Evolutionary conservation across 345 rosid species (phyloP), one percentile per base, ranked within the genome.

Genomic region (Iberis pinnata): DNA sequence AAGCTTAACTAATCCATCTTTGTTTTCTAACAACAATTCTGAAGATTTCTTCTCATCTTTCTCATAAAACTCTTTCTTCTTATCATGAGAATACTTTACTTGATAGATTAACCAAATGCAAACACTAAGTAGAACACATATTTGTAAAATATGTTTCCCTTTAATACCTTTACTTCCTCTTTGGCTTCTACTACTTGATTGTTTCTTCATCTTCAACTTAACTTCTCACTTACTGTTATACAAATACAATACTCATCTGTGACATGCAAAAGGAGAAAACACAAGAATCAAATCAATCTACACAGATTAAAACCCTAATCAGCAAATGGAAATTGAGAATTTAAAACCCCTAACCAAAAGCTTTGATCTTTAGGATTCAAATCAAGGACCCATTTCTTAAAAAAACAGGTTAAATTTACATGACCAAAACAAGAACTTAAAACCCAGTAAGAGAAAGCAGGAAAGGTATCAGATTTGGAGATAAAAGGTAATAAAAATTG

Each of bases 101-200:
- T 88, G 95, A 61, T 82, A 87, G 61, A 88, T 70, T 67, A 87
- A 61, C 96, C 95, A 88, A 32, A 92, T 76, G 64, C 93, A 87
- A 39, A 87, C 77, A 47, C 85, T 87, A 47, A 90, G 76, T 61
- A 87, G 59, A 60, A 90, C 70, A 48, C 83, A 74, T 47, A 90
- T 81, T 79, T 90, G 96, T 57, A 90, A 63, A 37, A 78, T 72
- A 75, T 76, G 81, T 69, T 87, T 90, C 40, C 69, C 51, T 75
- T 64, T 84, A 40, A 77, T 60, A 15, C 95, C 81, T 67, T 67
- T 84, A 63, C 61, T 87, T 13, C 95, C 78, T 73, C 89, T 79
- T 62, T 80, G 70, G 56, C 68, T 77, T 68, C 96, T 81, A 62
- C 75, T 78, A 62, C 75, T 78, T 3, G 79, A 64, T 18, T 71